Evolutionary conservation across 345 rosid species (phyloP), one percentile per base, ranked within the genome.

Genomic region (Boechera stricta): DNA sequence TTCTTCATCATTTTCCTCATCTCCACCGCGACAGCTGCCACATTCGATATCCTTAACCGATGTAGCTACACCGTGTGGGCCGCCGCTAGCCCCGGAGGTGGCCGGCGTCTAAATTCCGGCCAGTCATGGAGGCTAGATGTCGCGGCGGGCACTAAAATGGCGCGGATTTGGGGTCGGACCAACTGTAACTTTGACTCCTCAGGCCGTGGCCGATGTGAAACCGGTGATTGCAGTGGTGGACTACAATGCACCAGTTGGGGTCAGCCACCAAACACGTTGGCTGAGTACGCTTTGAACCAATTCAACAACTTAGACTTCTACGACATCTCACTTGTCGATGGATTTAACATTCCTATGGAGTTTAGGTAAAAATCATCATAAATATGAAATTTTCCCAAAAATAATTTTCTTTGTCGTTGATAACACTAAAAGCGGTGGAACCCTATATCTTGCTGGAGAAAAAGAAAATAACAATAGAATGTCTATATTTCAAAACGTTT

Each of bases 241-340:
- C 82, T 86, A 5, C 53, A 78, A 29, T 86, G 96, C 55, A 29
- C 63, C 32, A 83, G 73, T 5, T 86, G 67, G 76, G 93, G 92
- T 1, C 44, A 10, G 41, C 90, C 90, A 0, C 92, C 89, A 1
- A 85, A 85, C 69, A 87, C 93, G 63, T 47, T 84, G 61, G 91
- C 87, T n/a, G 91, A 88, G 72, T 84, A 76, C 32, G 84, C 86
- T 1, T 79, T 88, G 18, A 90, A 90, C 85, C 89, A 85, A 6
- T 85, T 39, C 61, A 73, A 69, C 42, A 73, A 79, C 75, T 62
- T 66, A 54, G 82, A 73, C 65, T 79, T 79, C 58, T 72, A 66
- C 65, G 78, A 79, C 53, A 79, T 79, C 7, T 79, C 78, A 51
- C 71, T 78, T 58, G 70, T 74, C 24, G 79, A 74, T 74, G 79